Percentiles rank a stretch among this genome's conserved stretches.
Evolutionary conservation across 106 monocot species (phyloP).

Genomic region (Apostasia shenzhenica): DNA sequence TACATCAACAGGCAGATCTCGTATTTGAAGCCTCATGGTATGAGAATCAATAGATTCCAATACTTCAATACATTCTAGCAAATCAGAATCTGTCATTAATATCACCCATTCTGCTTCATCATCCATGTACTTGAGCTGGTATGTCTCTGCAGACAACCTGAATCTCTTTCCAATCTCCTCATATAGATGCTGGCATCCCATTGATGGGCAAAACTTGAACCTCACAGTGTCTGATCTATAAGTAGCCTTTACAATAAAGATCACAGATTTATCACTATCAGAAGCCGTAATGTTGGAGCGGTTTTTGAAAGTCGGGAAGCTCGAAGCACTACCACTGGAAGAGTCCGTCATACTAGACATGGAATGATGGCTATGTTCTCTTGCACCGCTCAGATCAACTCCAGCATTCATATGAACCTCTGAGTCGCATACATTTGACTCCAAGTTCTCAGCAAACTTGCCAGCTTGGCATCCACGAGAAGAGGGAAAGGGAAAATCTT

Average conservation of each 20-base stretch:
- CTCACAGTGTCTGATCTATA: conserved; percentile 73
- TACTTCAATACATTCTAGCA: conserved; percentile 66
- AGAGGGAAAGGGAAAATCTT: conserved; percentile 16
- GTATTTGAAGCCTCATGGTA: conserved; percentile 50
- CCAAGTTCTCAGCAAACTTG: conserved; percentile 22
- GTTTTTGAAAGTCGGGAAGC: conserved; percentile 37
- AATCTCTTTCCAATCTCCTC: conserved; percentile 68
- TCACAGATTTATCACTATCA: neutral
- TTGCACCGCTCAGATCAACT: conserved; percentile 5
- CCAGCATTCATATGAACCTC: conserved; percentile 13
- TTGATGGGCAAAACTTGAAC: conserved; percentile 56
- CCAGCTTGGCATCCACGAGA: neutral
- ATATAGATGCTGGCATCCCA: conserved; percentile 39
- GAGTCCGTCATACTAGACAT: conserved; percentile 74
- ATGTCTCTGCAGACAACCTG: conserved; percentile 41
- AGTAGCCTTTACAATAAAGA: conserved; percentile 66
- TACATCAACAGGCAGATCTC: conserved; percentile 27
- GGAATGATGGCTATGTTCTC: conserved; percentile 34
- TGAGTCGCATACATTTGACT: neutral
- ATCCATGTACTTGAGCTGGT: conserved; percentile 84
- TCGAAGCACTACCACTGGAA: conserved; percentile 68
- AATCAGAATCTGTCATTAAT: conserved; percentile 48
- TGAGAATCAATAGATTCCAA: conserved; percentile 35
- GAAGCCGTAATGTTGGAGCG: conserved; percentile 7
- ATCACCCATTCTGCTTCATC: conserved; percentile 93